These are phyloP conservation scores for Athelia psychrophila DNA, from an alignment of 1,284 basidiomycete genomes.

Conservation along the genomic window DNA sequence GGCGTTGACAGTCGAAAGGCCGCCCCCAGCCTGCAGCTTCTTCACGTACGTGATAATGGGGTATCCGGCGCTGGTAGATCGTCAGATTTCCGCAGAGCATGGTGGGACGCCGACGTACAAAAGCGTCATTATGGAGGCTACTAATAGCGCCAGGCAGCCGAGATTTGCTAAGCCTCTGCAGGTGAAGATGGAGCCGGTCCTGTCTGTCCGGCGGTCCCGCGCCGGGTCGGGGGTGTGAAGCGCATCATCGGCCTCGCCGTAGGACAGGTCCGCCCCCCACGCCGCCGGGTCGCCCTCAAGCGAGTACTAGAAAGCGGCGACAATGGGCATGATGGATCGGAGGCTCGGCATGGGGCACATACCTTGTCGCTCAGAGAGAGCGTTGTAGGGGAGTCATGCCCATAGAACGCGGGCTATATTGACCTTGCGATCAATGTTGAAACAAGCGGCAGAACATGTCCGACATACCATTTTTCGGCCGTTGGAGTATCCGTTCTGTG, in stretches of 20 bases:
- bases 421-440: too few relatives aligned
- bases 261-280: constrained; percentile 19
- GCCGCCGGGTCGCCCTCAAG: constrained; percentile 23
- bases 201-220: constrained; percentile 18
- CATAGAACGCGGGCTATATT: too few relatives aligned
- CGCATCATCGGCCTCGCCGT: constrained; percentile 25
- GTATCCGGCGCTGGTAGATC: constrained; percentile 33
- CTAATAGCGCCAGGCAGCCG: constrained; percentile 37
- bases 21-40: constrained; percentile 16
- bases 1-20: constrained; percentile 45
- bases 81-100: neutral
- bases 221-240: constrained; percentile 27
- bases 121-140: constrained; percentile 22
- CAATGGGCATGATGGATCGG: too few relatives aligned
- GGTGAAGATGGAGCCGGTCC: constrained; percentile 29
- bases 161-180: constrained; percentile 37
- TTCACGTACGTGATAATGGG: constrained; percentile 42
- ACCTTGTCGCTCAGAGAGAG: too few relatives aligned
- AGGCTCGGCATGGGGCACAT: too few relatives aligned
- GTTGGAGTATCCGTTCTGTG: too few relatives aligned
- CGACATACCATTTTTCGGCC: too few relatives aligned
- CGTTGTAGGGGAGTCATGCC: too few relatives aligned
- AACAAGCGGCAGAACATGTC: too few relatives aligned
- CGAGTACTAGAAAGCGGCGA: constrained; percentile 22
- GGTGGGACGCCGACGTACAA: constrained; percentile 9